A percentile compares a stretch with the other conserved stretches of the same genome.
These are phyloP conservation scores for Cladophialophora exuberans DNA, from an alignment of 2,329 filamentous ascomycete genomes.

Conservation along the genomic window DNA sequence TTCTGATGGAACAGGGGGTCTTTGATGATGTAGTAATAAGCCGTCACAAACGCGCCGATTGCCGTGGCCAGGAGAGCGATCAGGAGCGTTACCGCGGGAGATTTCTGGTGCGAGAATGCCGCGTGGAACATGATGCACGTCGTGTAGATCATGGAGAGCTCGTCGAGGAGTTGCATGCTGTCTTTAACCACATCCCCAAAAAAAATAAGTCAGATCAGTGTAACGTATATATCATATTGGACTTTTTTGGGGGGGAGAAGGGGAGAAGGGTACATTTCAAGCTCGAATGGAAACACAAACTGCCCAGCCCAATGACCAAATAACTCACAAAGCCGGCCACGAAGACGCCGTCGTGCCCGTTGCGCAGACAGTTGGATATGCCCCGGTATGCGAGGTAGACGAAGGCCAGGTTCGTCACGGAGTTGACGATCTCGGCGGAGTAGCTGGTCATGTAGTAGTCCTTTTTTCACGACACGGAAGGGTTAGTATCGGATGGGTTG, in stretches of 20 bases:
- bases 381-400: conserved; percentile 76
- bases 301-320: conserved; percentile 53
- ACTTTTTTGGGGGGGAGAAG: conserved; percentile 30
- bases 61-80: conserved; percentile 61
- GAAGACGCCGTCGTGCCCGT: conserved; percentile 77
- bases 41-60: conserved; percentile 68
- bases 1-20: conserved; percentile 81
- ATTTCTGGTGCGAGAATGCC: conserved; percentile 61
- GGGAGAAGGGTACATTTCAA: conserved; percentile 52
- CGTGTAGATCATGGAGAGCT: conserved; percentile 64
- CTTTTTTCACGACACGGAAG: too few relatives aligned
- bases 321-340: conserved; percentile 60
- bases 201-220: not conserved
- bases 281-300: conserved; percentile 56
- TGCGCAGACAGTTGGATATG: conserved; percentile 69
- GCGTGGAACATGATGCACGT: conserved; percentile 63
- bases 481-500: too few relatives aligned
- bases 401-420: conserved; percentile 80
- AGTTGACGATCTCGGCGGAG: conserved; percentile 78
- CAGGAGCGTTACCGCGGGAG: conserved; percentile 48
- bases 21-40: conserved; percentile 79
- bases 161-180: conserved; percentile 60
- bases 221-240: not conserved
- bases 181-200: not conserved
- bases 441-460: too few relatives aligned